Evolutionary conservation across 2,329 filamentous ascomycete genomes (phyloP), one percentile per base, ranked within the genome.

Genomic region (Fusarium avenaceum): DNA sequence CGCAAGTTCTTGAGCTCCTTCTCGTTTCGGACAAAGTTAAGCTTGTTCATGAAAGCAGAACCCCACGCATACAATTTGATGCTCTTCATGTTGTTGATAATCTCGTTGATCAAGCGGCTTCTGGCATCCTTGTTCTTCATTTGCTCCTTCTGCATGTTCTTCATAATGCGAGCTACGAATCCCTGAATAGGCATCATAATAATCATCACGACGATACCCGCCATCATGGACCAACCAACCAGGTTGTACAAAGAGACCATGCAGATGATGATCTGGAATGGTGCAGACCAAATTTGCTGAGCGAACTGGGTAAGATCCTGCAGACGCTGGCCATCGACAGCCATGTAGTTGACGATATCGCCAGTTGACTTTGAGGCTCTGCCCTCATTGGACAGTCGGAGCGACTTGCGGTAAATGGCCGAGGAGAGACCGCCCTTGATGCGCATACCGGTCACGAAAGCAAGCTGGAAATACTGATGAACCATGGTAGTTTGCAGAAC

Each of bases 281-380:
- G 96, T 4, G 96, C 95, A 43, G 94, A 97, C 94, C 96, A 97
- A 13, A 97, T 83, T 78, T 98, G 95, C 76, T 97, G 94, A 19
- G 93, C 94, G 77, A 96, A 99, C 76, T 99, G 96, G 3, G 95
- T 93, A 58, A 99, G 83, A 80, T 99, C 96, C 75, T 97, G 92
- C 19, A 99, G 86, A 69, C 96, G 91, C 80, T 99, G 96, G 15
- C 95, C 95, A 77, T 99, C 96, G 11, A 99, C 95, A 45, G 96
- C 96, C 95, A 99, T 99, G 80, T 97, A 96, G 77, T 99, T 99
- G 77, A 99, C 96, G 75, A 99, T 98, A 75, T 99, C 96, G 58
- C 96, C 96, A 0, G 96, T 99, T 1, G 93, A 92, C 81, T 98
- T 97, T 44, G 89, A 81, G 3, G 94, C 87, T 54, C 95, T 89